Evolutionary conservation across 257 asterid genomes (phyloP).

Genomic region (Rauvolfia tetraphylla): DNA sequence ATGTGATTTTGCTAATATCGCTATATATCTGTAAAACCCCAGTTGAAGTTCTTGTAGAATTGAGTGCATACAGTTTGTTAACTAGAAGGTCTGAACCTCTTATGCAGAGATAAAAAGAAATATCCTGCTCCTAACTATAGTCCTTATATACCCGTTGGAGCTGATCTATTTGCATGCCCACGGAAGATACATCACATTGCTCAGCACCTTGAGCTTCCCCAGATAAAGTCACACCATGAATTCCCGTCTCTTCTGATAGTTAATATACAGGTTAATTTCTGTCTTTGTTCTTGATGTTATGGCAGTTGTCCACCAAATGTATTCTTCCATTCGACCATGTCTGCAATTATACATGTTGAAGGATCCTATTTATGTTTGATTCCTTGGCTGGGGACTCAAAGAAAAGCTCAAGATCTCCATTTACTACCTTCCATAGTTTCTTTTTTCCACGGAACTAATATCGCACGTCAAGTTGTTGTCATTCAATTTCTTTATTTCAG

Average conservation of each 20-base stretch:
- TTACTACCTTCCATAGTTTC: neutral
- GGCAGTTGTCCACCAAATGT: neutral
- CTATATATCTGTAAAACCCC: no score
- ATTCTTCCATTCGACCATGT: neutral
- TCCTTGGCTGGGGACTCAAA: neutral
- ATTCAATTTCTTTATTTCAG: no score
- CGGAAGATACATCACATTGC: constrained; percentile 77
- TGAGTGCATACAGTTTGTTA: neutral
- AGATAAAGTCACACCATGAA: constrained; percentile 34
- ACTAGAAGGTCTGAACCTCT: neutral
- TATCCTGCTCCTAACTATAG: constrained; percentile 58
- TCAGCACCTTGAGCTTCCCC: constrained; percentile 67
- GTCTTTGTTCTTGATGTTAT: neutral
- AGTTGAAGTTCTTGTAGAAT: neutral
- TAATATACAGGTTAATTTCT: constrained; percentile 62
- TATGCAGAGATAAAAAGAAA: constrained; percentile 76
- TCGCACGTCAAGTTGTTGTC: no score
- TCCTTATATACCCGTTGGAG: constrained; percentile 71
- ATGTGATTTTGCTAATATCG: neutral
- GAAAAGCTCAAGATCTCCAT: no score
- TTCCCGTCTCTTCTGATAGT: constrained; percentile 69
- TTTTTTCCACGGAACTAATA: no score
- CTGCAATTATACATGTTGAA: neutral
- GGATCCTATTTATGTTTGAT: neutral
- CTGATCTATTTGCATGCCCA: constrained; percentile 66